Evolutionary conservation across 1,284 basidiomycete genomes (phyloP), one percentile per base, ranked within the genome.

Genomic region (Stereum hirsutum): DNA sequence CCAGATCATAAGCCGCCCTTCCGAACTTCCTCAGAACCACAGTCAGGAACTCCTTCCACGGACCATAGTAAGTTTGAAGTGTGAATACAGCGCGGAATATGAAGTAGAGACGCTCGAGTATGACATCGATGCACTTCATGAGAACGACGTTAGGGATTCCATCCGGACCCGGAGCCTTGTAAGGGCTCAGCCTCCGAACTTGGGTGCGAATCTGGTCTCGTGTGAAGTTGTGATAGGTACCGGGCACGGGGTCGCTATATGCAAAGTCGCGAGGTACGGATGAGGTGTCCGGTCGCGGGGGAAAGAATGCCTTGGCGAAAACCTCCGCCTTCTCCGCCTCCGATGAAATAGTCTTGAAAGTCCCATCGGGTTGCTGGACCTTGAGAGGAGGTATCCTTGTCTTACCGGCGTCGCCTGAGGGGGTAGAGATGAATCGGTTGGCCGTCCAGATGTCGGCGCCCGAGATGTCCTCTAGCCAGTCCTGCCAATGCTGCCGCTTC

Each of bases 11-110:
- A 48, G 61, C 55, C 0, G 57, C 24, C 24, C 62, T 62, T 0
- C 60, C 62, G 2, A 64, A 67, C 46, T 74, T 74, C 12, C 56
- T 44, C 0, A 72, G 47, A 0, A 69, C 64, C 0, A 66, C 52
- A 1, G 64, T 68, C 8, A 47, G 50, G 4, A 55, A 60, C 0
- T 46, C 23, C 14, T 53, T 52, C 66, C 66, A 70, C 2, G 38
- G 35, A 19, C 47, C 47, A 1, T 58, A 61, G 54, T 64, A 70
- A 34, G 48, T 42, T 0, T 49, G 25, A 0, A 60, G 48, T 0
- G 24, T 20, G 25, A 63, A 53, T 1, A 53, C 57, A 0, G 61
- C 60, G 1, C 53, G 27, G 47, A 53, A 69, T 2, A 69, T 53
- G 5, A 34, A 44, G 4, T 49, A 51, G 1, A 69, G 47, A 15